Conservation (phyloP, 192 early-diverging fungal genomes). For the Coemansia interrupta region DNA sequence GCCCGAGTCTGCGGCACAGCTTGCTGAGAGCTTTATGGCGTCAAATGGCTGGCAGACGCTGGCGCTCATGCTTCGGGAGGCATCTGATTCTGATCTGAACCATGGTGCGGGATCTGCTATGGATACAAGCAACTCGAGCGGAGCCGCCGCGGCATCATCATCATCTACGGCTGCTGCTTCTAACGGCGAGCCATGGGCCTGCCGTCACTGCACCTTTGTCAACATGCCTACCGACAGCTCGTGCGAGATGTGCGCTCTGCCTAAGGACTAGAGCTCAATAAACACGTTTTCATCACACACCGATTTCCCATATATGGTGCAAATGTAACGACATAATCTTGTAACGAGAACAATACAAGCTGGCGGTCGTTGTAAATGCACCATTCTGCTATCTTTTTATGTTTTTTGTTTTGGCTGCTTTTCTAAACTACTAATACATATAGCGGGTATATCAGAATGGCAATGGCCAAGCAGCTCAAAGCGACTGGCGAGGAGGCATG, state of each 20-base stretch:
- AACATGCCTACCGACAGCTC: slow-evolving; percentile 22
- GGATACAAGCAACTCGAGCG: background rate
- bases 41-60: slow-evolving; percentile 46
- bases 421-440: background rate
- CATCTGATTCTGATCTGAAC: slow-evolving; percentile 28
- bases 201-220: slow-evolving; percentile 47
- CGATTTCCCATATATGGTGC: background rate
- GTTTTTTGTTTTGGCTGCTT: background rate
- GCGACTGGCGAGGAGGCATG: slow-evolving; percentile 90
- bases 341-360: too few species aligned
- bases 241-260: slow-evolving; percentile 49
- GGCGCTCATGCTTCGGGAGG: slow-evolving; percentile 33
- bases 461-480: slow-evolving; percentile 69
- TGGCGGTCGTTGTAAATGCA: too few species aligned
- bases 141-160: too few species aligned
- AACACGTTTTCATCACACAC: background rate
- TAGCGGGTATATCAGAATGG: background rate
- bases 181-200: slow-evolving; percentile 22
- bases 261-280: slow-evolving; percentile 16
- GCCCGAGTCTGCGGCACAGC: background rate
- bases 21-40: slow-evolving; percentile 17
- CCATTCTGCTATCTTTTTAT: background rate
- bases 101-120: slow-evolving; percentile 12
- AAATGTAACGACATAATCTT: too few species aligned
- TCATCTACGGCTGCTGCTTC: too few species aligned